A percentile compares a stretch with the other conserved stretches of the same genome.
These are phyloP conservation scores for Agaricus subrufescens DNA, from an alignment of 768 basidiomycete genomes.

Conservation along the genomic window DNA sequence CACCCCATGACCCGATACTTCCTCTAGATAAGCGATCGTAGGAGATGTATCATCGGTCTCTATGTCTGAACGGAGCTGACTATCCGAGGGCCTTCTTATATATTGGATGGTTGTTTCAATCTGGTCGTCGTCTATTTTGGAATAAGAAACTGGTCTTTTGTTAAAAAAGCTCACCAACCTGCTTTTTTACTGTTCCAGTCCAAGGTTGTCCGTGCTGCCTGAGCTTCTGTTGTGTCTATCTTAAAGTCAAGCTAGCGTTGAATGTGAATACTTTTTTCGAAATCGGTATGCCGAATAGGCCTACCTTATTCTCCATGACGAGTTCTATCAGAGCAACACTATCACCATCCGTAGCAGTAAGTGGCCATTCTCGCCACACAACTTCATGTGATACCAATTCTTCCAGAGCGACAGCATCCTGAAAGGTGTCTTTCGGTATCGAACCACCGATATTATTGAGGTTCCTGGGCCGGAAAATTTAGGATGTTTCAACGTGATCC, in stretches of 20 bases:
- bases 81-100: conserved; percentile 18
- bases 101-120: conserved; percentile 64
- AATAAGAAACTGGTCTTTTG: background rate
- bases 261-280: background rate
- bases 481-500: background rate
- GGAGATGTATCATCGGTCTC: background rate
- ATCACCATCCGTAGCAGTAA: conserved; percentile 78
- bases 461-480: conserved; percentile 40
- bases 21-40: background rate
- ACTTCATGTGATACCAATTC: conserved; percentile 48
- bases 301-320: conserved; percentile 77
- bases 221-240: conserved; percentile 61
- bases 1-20: conserved; percentile 34
- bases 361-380: conserved; percentile 73
- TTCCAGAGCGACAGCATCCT: conserved; percentile 59
- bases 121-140: conserved; percentile 68
- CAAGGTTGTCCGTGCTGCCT: conserved; percentile 46
- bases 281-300: conserved; percentile 4
- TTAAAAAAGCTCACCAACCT: conserved; percentile 36
- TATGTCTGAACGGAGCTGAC: conserved; percentile 1
- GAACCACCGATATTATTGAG: conserved; percentile 62
- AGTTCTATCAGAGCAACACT: conserved; percentile 70
- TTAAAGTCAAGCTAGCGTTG: conserved; percentile 59
- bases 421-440: conserved; percentile 58
- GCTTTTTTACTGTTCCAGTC: conserved; percentile 92